Percentiles rank a stretch among this genome's conserved stretches.
Evolutionary conservation across 2,329 filamentous ascomycete genomes (phyloP).

Genomic region (Pseudocercospora crystallina): DNA sequence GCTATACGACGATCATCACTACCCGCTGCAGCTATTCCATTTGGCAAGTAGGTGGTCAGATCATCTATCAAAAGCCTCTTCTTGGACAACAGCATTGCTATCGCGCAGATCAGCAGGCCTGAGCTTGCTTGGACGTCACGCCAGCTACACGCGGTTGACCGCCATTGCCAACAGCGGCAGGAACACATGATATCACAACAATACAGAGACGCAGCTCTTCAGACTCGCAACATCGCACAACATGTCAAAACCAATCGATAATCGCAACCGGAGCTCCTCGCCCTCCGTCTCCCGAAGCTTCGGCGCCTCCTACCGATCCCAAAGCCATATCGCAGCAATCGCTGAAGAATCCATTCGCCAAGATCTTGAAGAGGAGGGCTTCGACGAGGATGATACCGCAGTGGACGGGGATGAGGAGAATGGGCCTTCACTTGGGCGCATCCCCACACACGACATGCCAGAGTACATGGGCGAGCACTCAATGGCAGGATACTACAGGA

Average conservation of each 20-base stretch:
- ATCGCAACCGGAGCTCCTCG: constrained; percentile 18
- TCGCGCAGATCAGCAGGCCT: too few species aligned
- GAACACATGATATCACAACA: too few species aligned
- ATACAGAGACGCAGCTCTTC: too few species aligned
- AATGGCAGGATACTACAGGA: constrained; percentile 67
- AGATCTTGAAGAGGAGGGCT: constrained; percentile 32
- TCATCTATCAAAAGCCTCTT: too few species aligned
- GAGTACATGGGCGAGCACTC: constrained; percentile 39
- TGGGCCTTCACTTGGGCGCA: constrained; percentile 14
- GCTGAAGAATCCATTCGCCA: constrained; percentile 35
- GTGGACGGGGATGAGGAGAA: constrained; percentile 15
- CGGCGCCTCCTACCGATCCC: constrained; percentile 31
- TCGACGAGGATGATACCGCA: constrained; percentile 20
- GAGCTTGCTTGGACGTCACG: too few species aligned
- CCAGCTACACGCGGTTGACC: too few species aligned
- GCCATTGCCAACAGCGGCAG: background rate
- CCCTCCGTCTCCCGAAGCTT: constrained; percentile 24
- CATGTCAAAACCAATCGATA: constrained; percentile 11
- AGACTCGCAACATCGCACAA: background rate
- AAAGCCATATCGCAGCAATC: constrained; percentile 27
- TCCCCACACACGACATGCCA: constrained; percentile 16
- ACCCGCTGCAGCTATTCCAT: background rate
- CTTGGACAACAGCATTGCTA: too few species aligned
- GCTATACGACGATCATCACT: background rate
- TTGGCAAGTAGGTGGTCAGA: too few species aligned